Conservation (phyloP, 1,284 basidiomycete species). For the Puccinia coronata region DNA sequence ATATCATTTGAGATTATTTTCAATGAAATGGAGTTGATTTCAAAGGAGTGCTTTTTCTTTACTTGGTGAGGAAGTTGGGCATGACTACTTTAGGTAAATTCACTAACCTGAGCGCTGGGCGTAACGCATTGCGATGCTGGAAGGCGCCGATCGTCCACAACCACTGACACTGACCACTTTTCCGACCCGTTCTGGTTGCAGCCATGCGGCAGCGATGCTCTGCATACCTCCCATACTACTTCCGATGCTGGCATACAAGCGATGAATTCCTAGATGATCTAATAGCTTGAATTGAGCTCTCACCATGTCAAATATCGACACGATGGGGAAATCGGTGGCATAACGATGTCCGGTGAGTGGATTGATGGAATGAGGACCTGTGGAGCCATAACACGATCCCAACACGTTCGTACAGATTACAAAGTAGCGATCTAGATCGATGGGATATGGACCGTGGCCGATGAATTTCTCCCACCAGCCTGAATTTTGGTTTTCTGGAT, state of each 20-base stretch:
- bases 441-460: conserved; percentile 74
- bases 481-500: conserved; percentile 71
- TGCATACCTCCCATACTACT: conserved; percentile 98
- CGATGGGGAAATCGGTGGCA: conserved; percentile 85
- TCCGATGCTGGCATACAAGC: conserved; percentile 88
- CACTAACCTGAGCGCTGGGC: conserved; percentile 71
- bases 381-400: conserved; percentile 95
- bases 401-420: conserved; percentile 96
- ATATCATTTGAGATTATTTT: not conserved
- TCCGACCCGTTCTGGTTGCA: conserved; percentile 83
- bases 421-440: conserved; percentile 91
- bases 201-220: conserved; percentile 88
- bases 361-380: conserved; percentile 82
- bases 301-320: conserved; percentile 94
- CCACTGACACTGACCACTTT: conserved; percentile 92
- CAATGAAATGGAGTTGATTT: not conserved
- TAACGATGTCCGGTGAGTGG: conserved; percentile 70
- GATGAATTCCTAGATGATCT: conserved; percentile 79
- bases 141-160: conserved; percentile 84
- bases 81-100: not conserved
- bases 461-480: conserved; percentile 99
- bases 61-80: not conserved
- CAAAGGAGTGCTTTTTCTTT: not conserved
- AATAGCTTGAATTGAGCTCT: conserved; percentile 85
- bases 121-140: conserved; percentile 90